Evolutionary conservation across 208 protist species (phyloP).

Genomic region (Crithidia bombi): DNA sequence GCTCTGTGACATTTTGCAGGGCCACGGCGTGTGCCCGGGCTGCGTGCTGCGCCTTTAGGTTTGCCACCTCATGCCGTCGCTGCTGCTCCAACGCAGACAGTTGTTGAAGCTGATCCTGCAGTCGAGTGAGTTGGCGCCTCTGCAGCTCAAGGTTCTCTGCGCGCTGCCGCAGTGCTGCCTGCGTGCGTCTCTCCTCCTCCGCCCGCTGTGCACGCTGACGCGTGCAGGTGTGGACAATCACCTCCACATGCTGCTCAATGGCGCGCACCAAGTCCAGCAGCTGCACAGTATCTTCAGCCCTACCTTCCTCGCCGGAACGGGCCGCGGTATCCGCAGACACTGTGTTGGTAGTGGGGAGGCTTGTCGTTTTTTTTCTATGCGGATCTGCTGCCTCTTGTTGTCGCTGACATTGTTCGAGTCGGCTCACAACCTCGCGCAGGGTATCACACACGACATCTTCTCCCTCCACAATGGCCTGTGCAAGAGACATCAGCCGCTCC

Average conservation of each 20-base stretch:
- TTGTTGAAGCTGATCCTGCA: neutral
- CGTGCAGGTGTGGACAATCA: neutral
- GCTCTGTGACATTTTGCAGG: slow-evolving; percentile 4
- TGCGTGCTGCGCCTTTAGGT: slow-evolving; percentile 1
- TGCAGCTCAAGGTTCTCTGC: neutral
- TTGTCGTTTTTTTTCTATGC: neutral
- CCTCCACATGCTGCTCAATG: neutral
- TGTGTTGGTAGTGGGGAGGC: neutral
- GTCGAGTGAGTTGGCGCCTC: neutral
- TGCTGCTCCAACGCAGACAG: neutral
- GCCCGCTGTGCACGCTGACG: neutral
- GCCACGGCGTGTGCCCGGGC: slow-evolving; percentile 8
- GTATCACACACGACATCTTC: slow-evolving; percentile 17
- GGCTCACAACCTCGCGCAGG: slow-evolving; percentile 3
- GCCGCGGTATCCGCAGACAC: neutral
- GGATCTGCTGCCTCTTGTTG: neutral
- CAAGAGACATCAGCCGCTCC: neutral
- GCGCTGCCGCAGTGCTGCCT: neutral
- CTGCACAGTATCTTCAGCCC: neutral
- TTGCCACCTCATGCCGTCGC: neutral
- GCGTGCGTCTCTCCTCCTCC: neutral
- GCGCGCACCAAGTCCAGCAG: neutral
- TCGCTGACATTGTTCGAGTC: neutral
- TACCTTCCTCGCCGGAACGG: neutral
- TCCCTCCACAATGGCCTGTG: slow-evolving; percentile 31